These are phyloP conservation scores for Kalmusia sp. DNA, from an alignment of 2,329 filamentous ascomycete species.

Conservation along the genomic window DNA sequence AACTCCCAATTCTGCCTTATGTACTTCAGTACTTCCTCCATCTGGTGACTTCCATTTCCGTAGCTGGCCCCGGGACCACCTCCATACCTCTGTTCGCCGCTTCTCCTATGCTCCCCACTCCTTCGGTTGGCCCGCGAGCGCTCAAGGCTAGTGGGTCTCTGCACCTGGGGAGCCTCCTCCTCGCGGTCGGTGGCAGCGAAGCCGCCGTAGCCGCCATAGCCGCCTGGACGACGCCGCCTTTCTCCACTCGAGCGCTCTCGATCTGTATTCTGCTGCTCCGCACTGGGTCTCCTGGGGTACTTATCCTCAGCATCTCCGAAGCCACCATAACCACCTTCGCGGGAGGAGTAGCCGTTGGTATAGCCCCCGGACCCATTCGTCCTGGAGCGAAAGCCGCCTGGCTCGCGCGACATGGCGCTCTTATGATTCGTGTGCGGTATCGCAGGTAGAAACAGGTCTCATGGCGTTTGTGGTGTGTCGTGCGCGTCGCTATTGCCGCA, in stretches of 20 bases:
- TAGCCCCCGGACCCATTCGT: constrained; percentile 43
- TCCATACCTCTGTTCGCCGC: constrained; percentile 42
- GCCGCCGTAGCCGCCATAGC: constrained; percentile 52
- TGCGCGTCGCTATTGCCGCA: background rate
- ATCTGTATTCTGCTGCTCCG: constrained; percentile 5
- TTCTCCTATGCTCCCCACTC: constrained; percentile 45
- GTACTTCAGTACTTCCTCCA: constrained; percentile 72
- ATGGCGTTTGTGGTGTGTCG: background rate
- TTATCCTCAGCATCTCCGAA: constrained; percentile 35
- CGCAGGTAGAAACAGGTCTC: background rate
- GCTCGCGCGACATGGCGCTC: constrained; percentile 45
- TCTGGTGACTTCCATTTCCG: constrained; percentile 50
- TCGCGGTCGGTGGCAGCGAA: no score
- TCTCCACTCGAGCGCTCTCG: constrained; percentile 29
- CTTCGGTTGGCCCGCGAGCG: constrained; percentile 35
- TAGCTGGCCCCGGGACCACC: constrained; percentile 39
- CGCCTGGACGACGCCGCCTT: constrained; percentile 45
- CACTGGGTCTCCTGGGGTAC: constrained; percentile 16
- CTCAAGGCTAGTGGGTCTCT: constrained; percentile 50
- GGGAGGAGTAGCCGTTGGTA: constrained; percentile 45
- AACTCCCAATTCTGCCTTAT: constrained; percentile 91
- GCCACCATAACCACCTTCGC: constrained; percentile 31
- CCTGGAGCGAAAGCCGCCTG: constrained; percentile 39
- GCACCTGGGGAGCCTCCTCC: constrained; percentile 38
- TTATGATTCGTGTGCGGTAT: constrained; percentile 1